These are phyloP conservation scores for Bocquillonia castaneifolia DNA, from an alignment of 441 rosid genomes.

Conservation along the genomic window DNA sequence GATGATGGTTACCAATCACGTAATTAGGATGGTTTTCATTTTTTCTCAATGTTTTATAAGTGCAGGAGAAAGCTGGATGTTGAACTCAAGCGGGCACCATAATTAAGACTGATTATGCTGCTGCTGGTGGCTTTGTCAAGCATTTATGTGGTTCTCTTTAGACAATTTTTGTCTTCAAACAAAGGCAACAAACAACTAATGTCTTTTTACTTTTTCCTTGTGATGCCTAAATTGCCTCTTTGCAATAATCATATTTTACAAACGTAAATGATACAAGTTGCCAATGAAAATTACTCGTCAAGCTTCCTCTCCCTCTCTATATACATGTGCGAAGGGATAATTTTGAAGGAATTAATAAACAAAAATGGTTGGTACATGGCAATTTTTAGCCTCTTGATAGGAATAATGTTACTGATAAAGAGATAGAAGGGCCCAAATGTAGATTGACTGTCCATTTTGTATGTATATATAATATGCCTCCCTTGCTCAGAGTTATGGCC, in stretches of 20 bases:
- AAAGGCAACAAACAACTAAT: background rate
- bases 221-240: background rate
- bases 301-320: background rate
- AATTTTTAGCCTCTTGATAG: background rate
- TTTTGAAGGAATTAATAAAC: too few relatives aligned
- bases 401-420: constrained; percentile 13
- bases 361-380: background rate
- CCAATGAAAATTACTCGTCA: background rate
- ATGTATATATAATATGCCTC: background rate
- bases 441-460: constrained; percentile 1
- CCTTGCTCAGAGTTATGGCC: constrained; percentile 3
- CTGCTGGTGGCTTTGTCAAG: background rate
- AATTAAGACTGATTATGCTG: too few relatives aligned
- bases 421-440: background rate
- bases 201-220: background rate
- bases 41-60: too few relatives aligned
- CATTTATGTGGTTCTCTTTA: background rate
- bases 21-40: too few relatives aligned
- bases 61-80: too few relatives aligned
- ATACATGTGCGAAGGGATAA: too few relatives aligned
- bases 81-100: too few relatives aligned
- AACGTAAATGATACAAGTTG: too few relatives aligned
- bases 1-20: background rate
- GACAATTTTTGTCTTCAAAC: background rate
- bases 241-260: background rate